A percentile compares a stretch with the other conserved stretches of the same genome.
Evolutionary conservation across 306 rosid genomes (phyloP).

Genomic region (Casuarina cunninghamiana): DNA sequence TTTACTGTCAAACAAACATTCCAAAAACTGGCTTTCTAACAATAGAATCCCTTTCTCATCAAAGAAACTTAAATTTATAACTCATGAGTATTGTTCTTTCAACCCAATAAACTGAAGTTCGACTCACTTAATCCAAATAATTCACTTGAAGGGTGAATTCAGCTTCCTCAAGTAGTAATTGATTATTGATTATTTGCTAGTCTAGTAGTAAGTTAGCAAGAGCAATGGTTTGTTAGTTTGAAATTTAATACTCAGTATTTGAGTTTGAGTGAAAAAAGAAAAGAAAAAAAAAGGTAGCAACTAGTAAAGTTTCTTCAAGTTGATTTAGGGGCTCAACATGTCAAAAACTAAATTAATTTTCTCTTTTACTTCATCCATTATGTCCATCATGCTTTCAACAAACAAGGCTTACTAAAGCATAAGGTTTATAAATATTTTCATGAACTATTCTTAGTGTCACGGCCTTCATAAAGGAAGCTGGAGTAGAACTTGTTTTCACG

Average conservation of each 20-base stretch:
- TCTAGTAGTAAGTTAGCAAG: no score
- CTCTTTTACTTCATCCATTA: conserved; percentile 1
- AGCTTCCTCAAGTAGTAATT: not conserved
- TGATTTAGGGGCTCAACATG: not conserved
- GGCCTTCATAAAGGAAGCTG: conserved; percentile 3
- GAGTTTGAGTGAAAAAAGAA: no score
- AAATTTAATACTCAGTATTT: no score
- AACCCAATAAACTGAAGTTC: not conserved
- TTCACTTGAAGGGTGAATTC: not conserved
- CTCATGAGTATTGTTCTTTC: not conserved
- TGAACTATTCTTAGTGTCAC: not conserved
- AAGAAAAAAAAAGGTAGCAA: not conserved
- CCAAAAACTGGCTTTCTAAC: no score
- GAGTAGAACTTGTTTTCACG: not conserved
- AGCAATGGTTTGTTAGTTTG: no score
- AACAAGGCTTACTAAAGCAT: not conserved
- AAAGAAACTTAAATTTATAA: not conserved
- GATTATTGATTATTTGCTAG: no score
- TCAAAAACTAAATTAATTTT: not conserved
- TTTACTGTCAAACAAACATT: no score
- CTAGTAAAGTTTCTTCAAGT: not conserved
- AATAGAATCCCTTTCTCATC: not conserved
- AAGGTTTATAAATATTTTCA: conserved; percentile 4
- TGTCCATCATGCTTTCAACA: not conserved
- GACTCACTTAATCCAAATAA: not conserved